Evolutionary conservation across 208 protist species (phyloP).

Genomic region (Sergeia podlipaevii): DNA sequence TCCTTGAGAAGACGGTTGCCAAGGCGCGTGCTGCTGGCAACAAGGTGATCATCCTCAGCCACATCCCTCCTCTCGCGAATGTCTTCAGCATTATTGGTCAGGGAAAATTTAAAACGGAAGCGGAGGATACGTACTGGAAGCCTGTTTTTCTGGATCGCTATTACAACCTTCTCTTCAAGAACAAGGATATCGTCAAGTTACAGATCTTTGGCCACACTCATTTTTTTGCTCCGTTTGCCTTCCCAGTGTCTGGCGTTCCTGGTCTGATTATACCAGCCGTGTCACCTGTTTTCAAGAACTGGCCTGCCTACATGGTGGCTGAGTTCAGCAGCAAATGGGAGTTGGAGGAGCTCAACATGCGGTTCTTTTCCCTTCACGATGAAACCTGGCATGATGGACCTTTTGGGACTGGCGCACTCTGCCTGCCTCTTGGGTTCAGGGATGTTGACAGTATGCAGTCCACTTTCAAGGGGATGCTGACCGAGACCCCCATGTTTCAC

Average conservation of each 20-base stretch:
- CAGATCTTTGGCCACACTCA: conserved; percentile 83
- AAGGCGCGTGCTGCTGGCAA: conserved; percentile 21
- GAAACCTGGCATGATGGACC: conserved; percentile 38
- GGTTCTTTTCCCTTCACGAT: conserved; percentile 30
- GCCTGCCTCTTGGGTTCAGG: conserved; percentile 14
- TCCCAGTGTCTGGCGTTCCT: conserved; percentile 14
- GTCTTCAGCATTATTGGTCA: conserved; percentile 32
- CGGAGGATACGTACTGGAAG: conserved; percentile 68
- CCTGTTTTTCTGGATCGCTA: conserved; percentile 43
- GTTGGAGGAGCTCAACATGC: conserved; percentile 37
- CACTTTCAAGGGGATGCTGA: conserved; percentile 15
- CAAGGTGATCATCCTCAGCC: conserved; percentile 74
- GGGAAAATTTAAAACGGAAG: conserved; percentile 22
- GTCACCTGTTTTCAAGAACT: conserved; percentile 65
- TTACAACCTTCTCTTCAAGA: conserved; percentile 34
- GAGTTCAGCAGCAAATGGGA: conserved; percentile 27
- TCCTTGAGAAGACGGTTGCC: conserved; percentile 38
- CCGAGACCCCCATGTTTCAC: conserved; percentile 30
- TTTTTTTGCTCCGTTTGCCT: conserved; percentile 40
- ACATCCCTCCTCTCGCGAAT: conserved; percentile 63
- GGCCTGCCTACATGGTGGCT: conserved; percentile 64
- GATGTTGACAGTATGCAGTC: conserved; percentile 13
- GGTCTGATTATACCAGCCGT: conserved; percentile 54
- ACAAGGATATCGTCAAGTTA: conserved; percentile 29
- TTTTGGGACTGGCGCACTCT: conserved; percentile 24